phyloP scores from a whole-genome alignment of 495 filamentous ascomycete genomes.

The Evernia prunastri region DNA sequence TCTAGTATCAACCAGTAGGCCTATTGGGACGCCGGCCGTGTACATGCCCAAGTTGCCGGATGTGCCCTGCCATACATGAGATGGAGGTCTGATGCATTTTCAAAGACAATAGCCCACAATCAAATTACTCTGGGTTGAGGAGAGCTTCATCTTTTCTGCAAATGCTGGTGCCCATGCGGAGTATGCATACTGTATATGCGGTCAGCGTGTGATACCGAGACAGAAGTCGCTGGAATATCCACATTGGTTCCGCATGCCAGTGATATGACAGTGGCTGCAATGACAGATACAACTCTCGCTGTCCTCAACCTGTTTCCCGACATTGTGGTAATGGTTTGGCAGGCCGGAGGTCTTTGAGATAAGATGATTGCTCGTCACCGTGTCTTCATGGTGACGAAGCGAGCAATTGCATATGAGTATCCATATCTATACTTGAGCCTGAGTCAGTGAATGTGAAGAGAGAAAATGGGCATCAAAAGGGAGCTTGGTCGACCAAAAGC shows the following conservation, averaged over 20 bases:
- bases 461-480: too few relatives aligned
- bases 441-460: too few relatives aligned
- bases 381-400: not conserved
- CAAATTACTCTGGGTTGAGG: slow-evolving; percentile 82
- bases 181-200: slow-evolving; percentile 73
- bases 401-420: too few relatives aligned
- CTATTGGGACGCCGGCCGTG: slow-evolving; percentile 79
- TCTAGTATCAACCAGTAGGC: slow-evolving; percentile 75
- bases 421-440: not conserved
- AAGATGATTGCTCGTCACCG: not conserved
- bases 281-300: slow-evolving; percentile 61
- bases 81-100: slow-evolving; percentile 10
- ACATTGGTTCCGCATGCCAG: slow-evolving; percentile 89
- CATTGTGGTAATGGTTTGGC: slow-evolving; percentile 9
- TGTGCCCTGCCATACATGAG: slow-evolving; percentile 50
- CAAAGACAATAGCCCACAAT: slow-evolving; percentile 52
- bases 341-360: not conserved
- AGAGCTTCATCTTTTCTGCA: slow-evolving; percentile 74
- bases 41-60: slow-evolving; percentile 98
- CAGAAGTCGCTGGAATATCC: not conserved
- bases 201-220: slow-evolving; percentile 14
- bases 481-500: too few relatives aligned
- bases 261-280: slow-evolving; percentile 80
- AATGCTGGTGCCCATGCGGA: slow-evolving; percentile 98
- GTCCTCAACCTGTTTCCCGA: slow-evolving; percentile 21